Evolutionary conservation across 108 stramenopile species (phyloP).

Genomic region (Fistulifera pelliculosa): DNA sequence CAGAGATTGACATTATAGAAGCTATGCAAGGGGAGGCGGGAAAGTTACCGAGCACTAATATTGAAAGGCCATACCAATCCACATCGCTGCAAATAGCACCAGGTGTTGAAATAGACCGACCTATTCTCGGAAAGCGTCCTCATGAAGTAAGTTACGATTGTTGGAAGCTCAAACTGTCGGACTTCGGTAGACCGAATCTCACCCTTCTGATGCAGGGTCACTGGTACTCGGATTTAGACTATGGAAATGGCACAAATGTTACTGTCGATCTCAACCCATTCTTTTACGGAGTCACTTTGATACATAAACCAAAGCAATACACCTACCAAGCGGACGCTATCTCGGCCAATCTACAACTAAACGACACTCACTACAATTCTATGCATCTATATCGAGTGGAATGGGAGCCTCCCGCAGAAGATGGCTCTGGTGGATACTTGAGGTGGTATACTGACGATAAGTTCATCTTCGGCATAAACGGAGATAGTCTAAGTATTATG

Average conservation of each 20-base stretch:
- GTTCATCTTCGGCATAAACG: slow-evolving; percentile 56
- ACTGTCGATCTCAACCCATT: slow-evolving; percentile 60
- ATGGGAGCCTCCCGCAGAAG: slow-evolving; percentile 78
- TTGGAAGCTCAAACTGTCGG: slow-evolving; percentile 3
- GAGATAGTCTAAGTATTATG: slow-evolving; percentile 49
- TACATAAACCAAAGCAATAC: slow-evolving; percentile 57
- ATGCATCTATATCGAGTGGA: slow-evolving; percentile 74
- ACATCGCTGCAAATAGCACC: slow-evolving; percentile 62
- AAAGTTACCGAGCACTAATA: slow-evolving; percentile 57
- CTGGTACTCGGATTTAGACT: slow-evolving; percentile 79
- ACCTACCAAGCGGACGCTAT: slow-evolving; percentile 85
- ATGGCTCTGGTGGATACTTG: slow-evolving; percentile 57
- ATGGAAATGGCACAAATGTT: slow-evolving; percentile 31
- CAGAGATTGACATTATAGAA: slow-evolving; percentile 88
- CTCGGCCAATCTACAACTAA: slow-evolving; percentile 68
- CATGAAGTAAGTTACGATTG: slow-evolving; percentile 26
- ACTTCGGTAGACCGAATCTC: background rate
- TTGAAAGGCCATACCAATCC: slow-evolving; percentile 78
- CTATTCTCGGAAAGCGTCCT: slow-evolving; percentile 45
- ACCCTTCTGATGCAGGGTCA: slow-evolving; percentile 34
- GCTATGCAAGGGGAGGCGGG: slow-evolving; percentile 73
- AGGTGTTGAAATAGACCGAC: slow-evolving; percentile 35
- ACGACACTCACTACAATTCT: slow-evolving; percentile 44
- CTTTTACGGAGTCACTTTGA: slow-evolving; percentile 81
- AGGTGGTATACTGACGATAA: slow-evolving; percentile 71